Evolutionary conservation across 805 yeast species (phyloP).

Genomic region (Candida succiphila): DNA sequence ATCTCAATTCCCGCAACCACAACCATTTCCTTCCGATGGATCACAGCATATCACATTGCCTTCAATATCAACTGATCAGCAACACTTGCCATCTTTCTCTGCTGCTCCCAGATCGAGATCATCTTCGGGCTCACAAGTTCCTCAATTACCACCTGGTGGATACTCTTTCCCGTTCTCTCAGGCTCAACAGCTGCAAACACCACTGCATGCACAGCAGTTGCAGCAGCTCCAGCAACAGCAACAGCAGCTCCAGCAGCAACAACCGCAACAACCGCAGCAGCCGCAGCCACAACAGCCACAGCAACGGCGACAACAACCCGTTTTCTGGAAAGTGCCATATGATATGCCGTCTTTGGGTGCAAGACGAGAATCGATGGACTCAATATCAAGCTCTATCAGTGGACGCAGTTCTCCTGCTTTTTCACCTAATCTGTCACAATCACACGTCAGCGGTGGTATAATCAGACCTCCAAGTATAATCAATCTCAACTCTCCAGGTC

Average conservation of each 20-base stretch:
- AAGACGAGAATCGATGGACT: conserved; percentile 35
- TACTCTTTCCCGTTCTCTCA: too few species aligned
- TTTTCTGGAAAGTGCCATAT: conserved; percentile 55
- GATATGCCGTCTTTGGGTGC: conserved; percentile 33
- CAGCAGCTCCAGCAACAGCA: conserved; percentile 1
- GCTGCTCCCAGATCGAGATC: not conserved
- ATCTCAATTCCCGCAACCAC: not conserved
- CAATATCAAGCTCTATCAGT: conserved; percentile 37
- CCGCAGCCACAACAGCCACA: conserved; percentile 2
- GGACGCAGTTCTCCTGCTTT: conserved; percentile 12
- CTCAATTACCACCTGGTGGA: too few species aligned
- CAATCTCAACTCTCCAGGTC: conserved; percentile 7
- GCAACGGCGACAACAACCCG: conserved; percentile 9
- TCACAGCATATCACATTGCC: too few species aligned
- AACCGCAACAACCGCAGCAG: not conserved
- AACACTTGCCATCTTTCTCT: conserved; percentile 14
- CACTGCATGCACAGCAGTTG: too few species aligned
- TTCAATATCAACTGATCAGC: not conserved
- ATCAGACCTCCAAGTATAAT: conserved; percentile 11
- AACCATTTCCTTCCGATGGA: too few species aligned
- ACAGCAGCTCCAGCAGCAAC: conserved; percentile 1
- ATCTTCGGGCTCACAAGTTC: not conserved
- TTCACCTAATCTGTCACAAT: conserved; percentile 16
- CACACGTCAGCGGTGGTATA: conserved; percentile 1
- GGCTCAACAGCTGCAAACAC: too few species aligned